Percentiles rank a stretch among this genome's conserved stretches.
phyloP scores from a whole-genome alignment of 1,284 basidiomycete species.

The Microbotryum silenes-acaulis region DNA sequence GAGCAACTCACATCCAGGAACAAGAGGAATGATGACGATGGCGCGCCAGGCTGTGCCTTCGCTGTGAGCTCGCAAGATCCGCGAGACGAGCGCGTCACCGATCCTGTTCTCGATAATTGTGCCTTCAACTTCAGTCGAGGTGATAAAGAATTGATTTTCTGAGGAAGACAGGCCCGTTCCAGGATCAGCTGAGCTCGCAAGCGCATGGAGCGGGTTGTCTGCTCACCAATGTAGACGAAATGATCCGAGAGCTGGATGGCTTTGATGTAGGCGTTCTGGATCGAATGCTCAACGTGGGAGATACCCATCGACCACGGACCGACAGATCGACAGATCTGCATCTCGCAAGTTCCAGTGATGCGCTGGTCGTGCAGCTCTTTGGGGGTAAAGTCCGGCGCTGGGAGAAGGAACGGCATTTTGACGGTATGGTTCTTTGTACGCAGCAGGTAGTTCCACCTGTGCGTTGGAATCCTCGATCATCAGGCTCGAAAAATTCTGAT shows the following conservation, averaged over 20 bases:
- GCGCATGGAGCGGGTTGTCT: background rate
- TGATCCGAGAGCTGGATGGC: constrained; percentile 92
- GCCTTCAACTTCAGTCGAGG: constrained; percentile 82
- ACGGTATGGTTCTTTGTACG: constrained; percentile 91
- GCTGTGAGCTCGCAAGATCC: constrained; percentile 80
- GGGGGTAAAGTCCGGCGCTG: constrained; percentile 84
- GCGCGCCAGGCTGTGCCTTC: constrained; percentile 82
- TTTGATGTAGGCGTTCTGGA: constrained; percentile 41
- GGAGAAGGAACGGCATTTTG: constrained; percentile 87
- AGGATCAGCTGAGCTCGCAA: background rate
- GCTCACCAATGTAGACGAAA: constrained; percentile 65
- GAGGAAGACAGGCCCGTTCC: constrained; percentile 38
- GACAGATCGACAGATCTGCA: constrained; percentile 91
- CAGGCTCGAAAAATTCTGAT: too few relatives aligned
- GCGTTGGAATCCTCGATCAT: constrained; percentile 8
- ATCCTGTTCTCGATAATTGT: constrained; percentile 86
- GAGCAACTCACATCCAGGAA: constrained; percentile 61
- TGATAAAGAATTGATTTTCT: constrained; percentile 98
- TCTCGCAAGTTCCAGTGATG: constrained; percentile 89
- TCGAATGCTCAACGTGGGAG: constrained; percentile 72
- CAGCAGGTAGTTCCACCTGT: constrained; percentile 80
- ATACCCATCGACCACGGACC: constrained; percentile 97
- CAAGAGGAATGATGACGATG: constrained; percentile 82
- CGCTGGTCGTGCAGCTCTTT: constrained; percentile 72
- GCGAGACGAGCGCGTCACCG: constrained; percentile 84